Evolutionary conservation across 2,329 filamentous ascomycete genomes (phyloP), one percentile per base, ranked within the genome.

Genomic region (Aspergillus fumigatus): DNA sequence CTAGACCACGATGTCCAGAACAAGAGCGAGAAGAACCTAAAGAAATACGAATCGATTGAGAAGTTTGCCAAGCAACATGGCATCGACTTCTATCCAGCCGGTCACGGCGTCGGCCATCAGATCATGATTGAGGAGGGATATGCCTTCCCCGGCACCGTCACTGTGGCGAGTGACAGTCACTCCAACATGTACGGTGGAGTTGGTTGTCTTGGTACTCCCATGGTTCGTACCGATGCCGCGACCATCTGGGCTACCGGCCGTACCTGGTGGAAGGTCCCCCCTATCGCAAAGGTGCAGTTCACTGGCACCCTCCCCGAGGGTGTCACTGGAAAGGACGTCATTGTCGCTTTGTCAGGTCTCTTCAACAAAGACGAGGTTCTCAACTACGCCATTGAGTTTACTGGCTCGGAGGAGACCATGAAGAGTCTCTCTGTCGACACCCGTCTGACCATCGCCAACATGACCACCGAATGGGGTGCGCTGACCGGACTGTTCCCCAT

Each of bases 261-360:
- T 62, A 96, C 88, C 0, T 97, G 92, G 92, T 96, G 86, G 85
- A 89, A 95, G 75, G 83, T 94, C 25, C 93, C 93, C 0, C 90
- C 91, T 0, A 84, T 96, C 27, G 90, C 89, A 1, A 88, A 88
- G 74, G 84, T 97, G 25, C 92, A 84, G 0, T 80, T 97, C 10
- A 89, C 82, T 0, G 92, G 92, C 6, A 74, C 84, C 0, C 77
- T 96, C 6, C 92, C 90, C 0, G 77, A 79, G 1, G 92, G 92
- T 10, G 92, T 96, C 1, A 91, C 88, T 0, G 93, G 92, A 29
- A 97, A 99, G 74, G 94, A 97, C 72, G 89, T 96, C 11, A 97
- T 97, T 62, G 84, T 97, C 26, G 90, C 91, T 0, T 81, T 97
- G 1, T 95, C 90, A 64, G 90, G 89, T 1, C 76, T 96, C 0